phyloP scores from a whole-genome alignment of 2,329 filamentous ascomycete species.

The Diplodia mutila region DNA sequence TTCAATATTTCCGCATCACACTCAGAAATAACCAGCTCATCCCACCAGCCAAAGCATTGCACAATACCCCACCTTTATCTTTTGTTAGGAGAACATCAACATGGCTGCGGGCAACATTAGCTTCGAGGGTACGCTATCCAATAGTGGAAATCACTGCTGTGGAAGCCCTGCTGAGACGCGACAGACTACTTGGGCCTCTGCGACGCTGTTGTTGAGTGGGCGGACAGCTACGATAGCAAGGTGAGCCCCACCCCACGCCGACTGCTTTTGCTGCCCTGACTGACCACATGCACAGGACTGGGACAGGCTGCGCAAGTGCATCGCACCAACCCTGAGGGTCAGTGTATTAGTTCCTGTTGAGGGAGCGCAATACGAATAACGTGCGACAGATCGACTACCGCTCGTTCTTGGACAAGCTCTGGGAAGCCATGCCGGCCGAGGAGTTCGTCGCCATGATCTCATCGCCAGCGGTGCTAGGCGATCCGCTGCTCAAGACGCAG shows the following conservation, averaged over 20 bases:
- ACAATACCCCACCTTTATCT: neutral
- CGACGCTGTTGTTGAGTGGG: slow-evolving; percentile 53
- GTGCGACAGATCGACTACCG: slow-evolving; percentile 67
- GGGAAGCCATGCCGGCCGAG: slow-evolving; percentile 60
- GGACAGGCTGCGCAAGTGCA: slow-evolving; percentile 62
- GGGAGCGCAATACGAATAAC: slow-evolving; percentile 20
- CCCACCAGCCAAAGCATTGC: neutral
- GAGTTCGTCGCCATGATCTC: slow-evolving; percentile 59
- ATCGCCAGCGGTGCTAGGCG: slow-evolving; percentile 57
- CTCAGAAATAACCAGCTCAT: neutral
- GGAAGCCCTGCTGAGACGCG: slow-evolving; percentile 2
- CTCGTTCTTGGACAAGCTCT: slow-evolving; percentile 58
- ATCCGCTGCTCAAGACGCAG: slow-evolving; percentile 59
- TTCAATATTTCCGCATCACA: neutral
- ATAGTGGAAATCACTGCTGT: slow-evolving; percentile 2
- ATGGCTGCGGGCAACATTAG: slow-evolving; percentile 29
- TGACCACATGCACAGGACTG: slow-evolving; percentile 52
- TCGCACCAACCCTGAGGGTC: slow-evolving; percentile 61
- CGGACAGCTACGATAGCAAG: slow-evolving; percentile 68
- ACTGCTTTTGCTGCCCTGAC: neutral
- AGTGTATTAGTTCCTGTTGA: neutral
- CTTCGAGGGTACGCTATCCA: slow-evolving; percentile 28
- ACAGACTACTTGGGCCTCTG: slow-evolving; percentile 25
- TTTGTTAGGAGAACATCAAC: neutral
- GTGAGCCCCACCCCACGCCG: slow-evolving; percentile 30